A percentile compares a stretch with the other conserved stretches of the same genome.
phyloP scores from a whole-genome alignment of 768 basidiomycete genomes.

The Tulasnella sp. region DNA sequence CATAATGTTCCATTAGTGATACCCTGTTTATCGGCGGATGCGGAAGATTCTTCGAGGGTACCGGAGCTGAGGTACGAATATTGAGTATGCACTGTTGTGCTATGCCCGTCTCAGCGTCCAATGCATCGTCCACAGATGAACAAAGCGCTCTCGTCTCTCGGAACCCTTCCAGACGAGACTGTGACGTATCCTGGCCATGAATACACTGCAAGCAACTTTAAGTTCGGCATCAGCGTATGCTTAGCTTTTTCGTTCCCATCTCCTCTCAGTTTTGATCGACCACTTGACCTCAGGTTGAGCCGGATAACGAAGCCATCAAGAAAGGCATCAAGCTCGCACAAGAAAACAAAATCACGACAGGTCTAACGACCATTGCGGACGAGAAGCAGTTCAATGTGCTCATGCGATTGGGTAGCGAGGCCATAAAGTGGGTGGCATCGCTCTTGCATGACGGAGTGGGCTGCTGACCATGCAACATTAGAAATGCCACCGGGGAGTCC shows the following conservation, averaged over 20 bases:
- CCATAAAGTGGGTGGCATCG: constrained; percentile 46
- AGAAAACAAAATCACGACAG: constrained; percentile 55
- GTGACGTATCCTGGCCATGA: constrained; percentile 86
- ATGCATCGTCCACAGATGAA: constrained; percentile 43
- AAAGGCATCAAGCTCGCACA: constrained; percentile 47
- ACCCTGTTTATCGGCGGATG: constrained; percentile 79
- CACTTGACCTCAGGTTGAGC: constrained; percentile 32
- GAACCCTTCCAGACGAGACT: constrained; percentile 64
- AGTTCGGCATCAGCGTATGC: constrained; percentile 41
- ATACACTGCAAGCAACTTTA: constrained; percentile 64
- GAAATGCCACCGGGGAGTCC: constrained; percentile 38
- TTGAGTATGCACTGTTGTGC: too few species aligned
- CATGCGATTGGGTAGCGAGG: constrained; percentile 59
- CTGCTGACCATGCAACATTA: constrained; percentile 25
- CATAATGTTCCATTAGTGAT: constrained; percentile 32
- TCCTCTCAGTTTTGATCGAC: not conserved
- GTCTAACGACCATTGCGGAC: constrained; percentile 79
- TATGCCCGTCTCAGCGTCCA: constrained; percentile 18
- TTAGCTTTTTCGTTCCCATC: not conserved
- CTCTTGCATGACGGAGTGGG: not conserved
- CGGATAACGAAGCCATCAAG: constrained; percentile 48
- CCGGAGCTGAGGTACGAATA: constrained; percentile 34
- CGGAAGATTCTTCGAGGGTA: constrained; percentile 91
- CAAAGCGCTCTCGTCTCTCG: constrained; percentile 56
- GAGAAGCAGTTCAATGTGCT: constrained; percentile 96